These are phyloP conservation scores for Sclerotiophoma versabilis DNA, from an alignment of 2,329 filamentous ascomycete species.

Conservation along the genomic window DNA sequence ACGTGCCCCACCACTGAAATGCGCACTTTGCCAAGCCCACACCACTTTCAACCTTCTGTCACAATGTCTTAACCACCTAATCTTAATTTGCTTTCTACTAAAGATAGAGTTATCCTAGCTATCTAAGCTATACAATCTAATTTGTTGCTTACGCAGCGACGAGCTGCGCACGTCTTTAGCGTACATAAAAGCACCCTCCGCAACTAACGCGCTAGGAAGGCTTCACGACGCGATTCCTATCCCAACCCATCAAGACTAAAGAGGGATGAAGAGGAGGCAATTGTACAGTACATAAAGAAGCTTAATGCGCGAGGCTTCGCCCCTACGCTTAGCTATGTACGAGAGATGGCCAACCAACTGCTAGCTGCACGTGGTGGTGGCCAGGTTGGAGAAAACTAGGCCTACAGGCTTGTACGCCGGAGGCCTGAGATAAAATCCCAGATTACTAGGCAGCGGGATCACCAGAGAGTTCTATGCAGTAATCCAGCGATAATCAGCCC, in stretches of 20 bases:
- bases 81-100: constrained; percentile 12
- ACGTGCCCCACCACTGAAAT: neutral
- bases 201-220: neutral
- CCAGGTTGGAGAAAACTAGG: constrained; percentile 17
- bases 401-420: constrained; percentile 7
- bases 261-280: neutral
- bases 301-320: neutral
- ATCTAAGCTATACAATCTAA: too few relatives aligned
- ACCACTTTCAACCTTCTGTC: constrained; percentile 2
- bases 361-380: constrained; percentile 14
- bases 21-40: constrained; percentile 12
- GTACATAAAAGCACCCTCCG: too few relatives aligned
- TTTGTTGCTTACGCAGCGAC: too few relatives aligned
- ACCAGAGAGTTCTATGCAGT: too few relatives aligned
- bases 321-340: too few relatives aligned
- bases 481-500: too few relatives aligned
- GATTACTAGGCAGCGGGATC: too few relatives aligned
- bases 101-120: constrained; percentile 14
- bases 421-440: neutral
- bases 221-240: neutral
- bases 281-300: neutral
- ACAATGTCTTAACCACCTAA: constrained; percentile 19
- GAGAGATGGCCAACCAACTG: constrained; percentile 18
- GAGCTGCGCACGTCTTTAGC: too few relatives aligned
- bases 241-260: neutral